Percentiles rank a stretch among this genome's conserved stretches.
Evolutionary conservation across 2,329 filamentous ascomycete species (phyloP).

Genomic region (Colletotrichum melonis): DNA sequence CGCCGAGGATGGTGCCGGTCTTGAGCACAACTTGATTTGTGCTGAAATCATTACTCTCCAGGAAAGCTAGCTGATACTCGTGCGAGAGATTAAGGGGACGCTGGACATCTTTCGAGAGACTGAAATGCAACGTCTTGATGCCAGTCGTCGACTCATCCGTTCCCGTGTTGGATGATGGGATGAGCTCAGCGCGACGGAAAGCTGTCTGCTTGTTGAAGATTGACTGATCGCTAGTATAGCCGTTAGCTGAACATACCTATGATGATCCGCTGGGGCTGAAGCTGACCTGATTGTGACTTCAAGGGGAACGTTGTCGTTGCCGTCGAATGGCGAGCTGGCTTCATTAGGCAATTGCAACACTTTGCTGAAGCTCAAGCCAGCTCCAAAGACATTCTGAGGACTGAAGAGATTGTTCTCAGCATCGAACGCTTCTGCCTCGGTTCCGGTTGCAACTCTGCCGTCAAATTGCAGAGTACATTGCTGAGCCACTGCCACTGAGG

Average conservation of each 20-base stretch:
- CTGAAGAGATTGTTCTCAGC: slow-evolving; percentile 59
- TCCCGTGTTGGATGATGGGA: slow-evolving; percentile 60
- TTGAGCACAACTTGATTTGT: slow-evolving; percentile 66
- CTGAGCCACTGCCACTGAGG: slow-evolving; percentile 15
- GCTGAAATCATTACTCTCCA: slow-evolving; percentile 58
- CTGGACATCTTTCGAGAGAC: slow-evolving; percentile 62
- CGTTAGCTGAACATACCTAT: background rate
- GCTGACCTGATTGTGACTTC: slow-evolving; percentile 60
- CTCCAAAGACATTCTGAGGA: slow-evolving; percentile 63
- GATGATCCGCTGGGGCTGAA: too few species aligned
- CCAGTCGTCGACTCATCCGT: slow-evolving; percentile 63
- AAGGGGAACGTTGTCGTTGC: slow-evolving; percentile 53
- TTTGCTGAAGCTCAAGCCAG: slow-evolving; percentile 61
- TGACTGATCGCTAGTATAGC: slow-evolving; percentile 57
- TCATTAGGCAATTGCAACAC: slow-evolving; percentile 60
- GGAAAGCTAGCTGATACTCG: slow-evolving; percentile 68
- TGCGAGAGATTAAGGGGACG: slow-evolving; percentile 68
- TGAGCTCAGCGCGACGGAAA: slow-evolving; percentile 70
- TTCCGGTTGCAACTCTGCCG: slow-evolving; percentile 54
- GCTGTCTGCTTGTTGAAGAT: slow-evolving; percentile 70
- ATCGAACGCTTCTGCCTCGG: slow-evolving; percentile 54
- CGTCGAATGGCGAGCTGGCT: slow-evolving; percentile 52
- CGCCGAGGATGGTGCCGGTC: slow-evolving; percentile 62
- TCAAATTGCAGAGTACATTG: slow-evolving; percentile 56
- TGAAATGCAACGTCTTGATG: slow-evolving; percentile 72